phyloP scores from a whole-genome alignment of 2,329 filamentous ascomycete species.

The Clarireedia homoeocarpa region DNA sequence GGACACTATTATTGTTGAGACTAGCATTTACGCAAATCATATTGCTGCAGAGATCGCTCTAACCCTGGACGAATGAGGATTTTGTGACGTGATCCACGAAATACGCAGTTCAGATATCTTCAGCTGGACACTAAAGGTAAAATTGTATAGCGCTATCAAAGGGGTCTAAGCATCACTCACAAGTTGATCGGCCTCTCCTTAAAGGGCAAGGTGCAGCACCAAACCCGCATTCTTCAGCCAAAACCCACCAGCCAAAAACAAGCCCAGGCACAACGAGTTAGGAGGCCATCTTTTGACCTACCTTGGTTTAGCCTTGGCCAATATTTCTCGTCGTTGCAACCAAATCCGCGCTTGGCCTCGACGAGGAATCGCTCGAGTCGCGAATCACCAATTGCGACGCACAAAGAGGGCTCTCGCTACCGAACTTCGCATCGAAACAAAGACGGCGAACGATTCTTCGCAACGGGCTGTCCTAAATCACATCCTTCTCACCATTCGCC shows the following conservation, averaged over 20 bases:
- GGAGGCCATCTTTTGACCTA: too few relatives aligned
- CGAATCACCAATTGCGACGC: neutral
- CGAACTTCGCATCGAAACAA: neutral
- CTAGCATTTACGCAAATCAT: neutral
- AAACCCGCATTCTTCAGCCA: neutral
- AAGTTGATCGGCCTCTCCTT: neutral
- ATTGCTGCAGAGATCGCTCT: neutral
- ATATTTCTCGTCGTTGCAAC: too few relatives aligned
- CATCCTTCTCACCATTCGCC: neutral
- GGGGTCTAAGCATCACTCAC: neutral
- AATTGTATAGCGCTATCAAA: neutral
- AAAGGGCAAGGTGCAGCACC: neutral
- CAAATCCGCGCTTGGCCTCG: too few relatives aligned
- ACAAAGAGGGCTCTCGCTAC: too few relatives aligned
- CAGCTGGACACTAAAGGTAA: neutral
- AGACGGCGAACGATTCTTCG: neutral
- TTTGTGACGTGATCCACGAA: constrained; percentile 3
- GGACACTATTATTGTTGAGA: neutral
- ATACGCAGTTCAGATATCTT: neutral
- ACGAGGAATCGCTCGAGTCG: too few relatives aligned
- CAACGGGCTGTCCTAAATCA: neutral
- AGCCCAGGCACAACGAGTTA: too few relatives aligned
- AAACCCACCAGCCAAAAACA: too few relatives aligned
- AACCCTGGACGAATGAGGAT: neutral
- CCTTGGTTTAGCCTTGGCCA: too few relatives aligned